Evolutionary conservation across 306 rosid species (phyloP).

Genomic region (Malus fusca): DNA sequence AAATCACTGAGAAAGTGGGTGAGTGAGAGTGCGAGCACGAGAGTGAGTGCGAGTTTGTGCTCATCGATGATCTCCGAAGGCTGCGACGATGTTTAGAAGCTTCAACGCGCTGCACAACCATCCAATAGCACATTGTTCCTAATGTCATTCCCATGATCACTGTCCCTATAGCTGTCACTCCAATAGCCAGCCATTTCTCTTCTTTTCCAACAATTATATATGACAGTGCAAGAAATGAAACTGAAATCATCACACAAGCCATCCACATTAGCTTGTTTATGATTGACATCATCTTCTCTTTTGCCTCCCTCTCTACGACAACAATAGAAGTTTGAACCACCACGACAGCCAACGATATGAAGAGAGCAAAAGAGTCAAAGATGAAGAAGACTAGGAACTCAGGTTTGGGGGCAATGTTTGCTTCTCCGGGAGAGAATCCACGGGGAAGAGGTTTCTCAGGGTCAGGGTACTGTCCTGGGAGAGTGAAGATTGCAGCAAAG

Average conservation of each 20-base stretch:
- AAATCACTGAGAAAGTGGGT: constrained; percentile 39
- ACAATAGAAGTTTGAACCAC: constrained; percentile 76
- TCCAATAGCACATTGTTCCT: constrained; percentile 68
- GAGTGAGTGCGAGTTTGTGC: constrained; percentile 2
- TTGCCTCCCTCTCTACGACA: constrained; percentile 53
- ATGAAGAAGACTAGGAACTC: constrained; percentile 48
- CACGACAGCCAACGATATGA: constrained; percentile 81
- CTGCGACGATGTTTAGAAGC: constrained; percentile 51
- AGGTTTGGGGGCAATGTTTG: constrained; percentile 32
- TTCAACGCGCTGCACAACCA: constrained; percentile 51
- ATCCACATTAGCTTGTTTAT: constrained; percentile 85
- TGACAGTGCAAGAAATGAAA: constrained; percentile 75
- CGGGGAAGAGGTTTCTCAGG: background rate
- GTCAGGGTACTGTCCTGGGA: constrained; percentile 60
- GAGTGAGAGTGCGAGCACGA: constrained; percentile 32
- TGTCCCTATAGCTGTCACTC: constrained; percentile 61
- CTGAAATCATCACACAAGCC: constrained; percentile 66
- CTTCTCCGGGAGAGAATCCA: constrained; percentile 48
- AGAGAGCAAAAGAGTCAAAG: constrained; percentile 68
- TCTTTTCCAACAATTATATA: constrained; percentile 59
- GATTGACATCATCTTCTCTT: constrained; percentile 55
- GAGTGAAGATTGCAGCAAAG: constrained; percentile 68
- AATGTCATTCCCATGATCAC: constrained; percentile 66
- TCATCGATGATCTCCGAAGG: constrained; percentile 43
- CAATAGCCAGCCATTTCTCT: constrained; percentile 46